A percentile compares a stretch with the other conserved stretches of the same genome.
These are phyloP conservation scores for Xylaria palmicola DNA, from an alignment of 495 filamentous ascomycete genomes.

Conservation along the genomic window DNA sequence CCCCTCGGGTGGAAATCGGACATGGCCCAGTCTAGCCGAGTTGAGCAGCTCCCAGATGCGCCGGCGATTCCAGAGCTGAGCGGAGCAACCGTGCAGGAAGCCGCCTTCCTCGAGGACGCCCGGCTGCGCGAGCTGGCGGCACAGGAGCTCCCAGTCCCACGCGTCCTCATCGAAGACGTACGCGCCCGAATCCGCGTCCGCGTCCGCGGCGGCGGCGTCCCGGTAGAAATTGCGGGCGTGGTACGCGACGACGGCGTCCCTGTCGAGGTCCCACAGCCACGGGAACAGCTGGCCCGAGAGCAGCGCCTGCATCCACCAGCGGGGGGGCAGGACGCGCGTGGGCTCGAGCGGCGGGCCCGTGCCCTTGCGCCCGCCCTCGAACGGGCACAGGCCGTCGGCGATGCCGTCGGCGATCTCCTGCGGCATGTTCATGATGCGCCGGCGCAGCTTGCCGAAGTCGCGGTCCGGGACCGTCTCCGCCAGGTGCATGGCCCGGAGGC, in stretches of 20 bases:
- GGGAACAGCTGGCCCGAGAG: constrained; percentile 19
- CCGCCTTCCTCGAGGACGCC: not conserved
- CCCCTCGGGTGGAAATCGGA: not conserved
- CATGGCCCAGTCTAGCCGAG: constrained; percentile 7
- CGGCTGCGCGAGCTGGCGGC: constrained; percentile 19
- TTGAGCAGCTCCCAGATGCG: constrained; percentile 26
- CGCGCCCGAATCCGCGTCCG: not conserved
- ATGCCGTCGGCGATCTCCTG: constrained; percentile 11
- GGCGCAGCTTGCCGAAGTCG: not conserved
- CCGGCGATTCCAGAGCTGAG: constrained; percentile 18
- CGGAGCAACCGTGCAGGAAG: not conserved
- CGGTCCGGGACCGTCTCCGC: not conserved
- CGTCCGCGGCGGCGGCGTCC: not conserved
- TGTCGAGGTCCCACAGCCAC: constrained; percentile 21
- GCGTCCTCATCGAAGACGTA: not conserved
- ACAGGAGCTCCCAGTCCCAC: constrained; percentile 27
- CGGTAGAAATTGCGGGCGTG: not conserved
- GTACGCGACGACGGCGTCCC: not conserved
- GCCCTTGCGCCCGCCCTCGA: constrained; percentile 10
- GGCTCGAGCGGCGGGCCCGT: not conserved
- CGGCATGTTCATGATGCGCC: not conserved
- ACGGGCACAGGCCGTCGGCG: constrained; percentile 6
- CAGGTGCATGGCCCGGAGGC: constrained; percentile 1
- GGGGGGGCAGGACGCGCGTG: constrained; percentile 14
- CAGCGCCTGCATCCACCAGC: constrained; percentile 16